A percentile compares a stretch with the other conserved stretches of the same genome.
Evolutionary conservation across 345 rosid genomes (phyloP).

Genomic region (Psidium friedrichsthalianum): DNA sequence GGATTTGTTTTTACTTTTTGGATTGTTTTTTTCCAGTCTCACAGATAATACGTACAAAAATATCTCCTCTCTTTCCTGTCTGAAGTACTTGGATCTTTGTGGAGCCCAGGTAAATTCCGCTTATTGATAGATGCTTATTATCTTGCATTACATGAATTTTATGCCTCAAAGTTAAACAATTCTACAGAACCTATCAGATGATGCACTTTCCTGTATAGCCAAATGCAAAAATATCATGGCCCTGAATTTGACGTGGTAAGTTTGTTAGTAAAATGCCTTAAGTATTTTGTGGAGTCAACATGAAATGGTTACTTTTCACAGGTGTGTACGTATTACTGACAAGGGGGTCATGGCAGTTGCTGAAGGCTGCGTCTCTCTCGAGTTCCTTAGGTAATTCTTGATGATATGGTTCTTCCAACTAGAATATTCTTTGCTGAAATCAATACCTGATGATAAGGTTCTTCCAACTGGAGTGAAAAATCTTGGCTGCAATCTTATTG

Average conservation of each 20-base stretch:
- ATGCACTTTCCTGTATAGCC: constrained; percentile 63
- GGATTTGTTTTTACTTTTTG: constrained; percentile 1
- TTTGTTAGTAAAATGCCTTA: neutral
- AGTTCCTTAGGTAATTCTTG: constrained; percentile 58
- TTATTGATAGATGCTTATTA: neutral
- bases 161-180: neutral
- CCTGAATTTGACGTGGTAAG: constrained; percentile 88
- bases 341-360: constrained; percentile 64
- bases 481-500: neutral
- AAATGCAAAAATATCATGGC: constrained; percentile 55
- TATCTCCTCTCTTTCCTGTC: constrained; percentile 40
- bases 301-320: constrained; percentile 3
- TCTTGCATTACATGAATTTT: neutral
- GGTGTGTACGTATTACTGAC: constrained; percentile 84
- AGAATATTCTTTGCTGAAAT: neutral
- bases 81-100: constrained; percentile 76
- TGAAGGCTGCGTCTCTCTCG: constrained; percentile 63
- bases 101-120: constrained; percentile 68
- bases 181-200: constrained; percentile 76
- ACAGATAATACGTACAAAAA: constrained; percentile 68
- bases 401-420: neutral
- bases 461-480: neutral
- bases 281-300: neutral
- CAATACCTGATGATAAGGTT: neutral
- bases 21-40: constrained; percentile 33